Base-by-base conservation (phyloP, 164 flowering plant species). In the Tetracentron sinense region DNA sequence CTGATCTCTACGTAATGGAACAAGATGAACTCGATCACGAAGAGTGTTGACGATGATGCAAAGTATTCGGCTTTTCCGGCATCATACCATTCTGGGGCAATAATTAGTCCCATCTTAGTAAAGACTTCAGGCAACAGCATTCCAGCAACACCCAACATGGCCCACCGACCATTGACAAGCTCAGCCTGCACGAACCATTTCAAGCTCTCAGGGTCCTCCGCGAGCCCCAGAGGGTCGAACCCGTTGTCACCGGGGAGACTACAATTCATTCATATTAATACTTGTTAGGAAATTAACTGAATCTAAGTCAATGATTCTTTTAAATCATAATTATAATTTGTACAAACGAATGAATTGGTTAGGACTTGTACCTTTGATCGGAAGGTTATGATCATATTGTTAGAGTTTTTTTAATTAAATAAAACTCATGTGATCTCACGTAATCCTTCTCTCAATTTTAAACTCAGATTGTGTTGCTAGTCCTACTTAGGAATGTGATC, bases 41-140 rank as follows among this genome's bases (percentile, higher is more conserved):
- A 81, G 2, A 86, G 79, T 54, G 91, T 84, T 1, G 88, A 86
- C 27, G 88, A 84, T 1, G 86, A 60, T 3, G 97, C 98, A 35
- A 94, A 94, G 88, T 94, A 90, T 63, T 89, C 86, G 0, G 75
- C 67, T 65, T 90, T 90, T n/a, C 97, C 98, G 0, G 97, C 98
- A 56, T 94, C 98, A 38, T 85, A 94, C 98, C 98, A 94, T 55
- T 80, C 48, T 0, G 98, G 98, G 19, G 63, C 95, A 48, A 86
- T 80, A 61, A 94, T 74, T 61, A 94, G 76, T 3, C 98, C 98
- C 1, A 83, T 78, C 68, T 75, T 78, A 4, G 96, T 91, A 53
- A 94, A 79, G 21, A 91, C 88, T 61, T 94, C 98, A 0, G 98
- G 97, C 67, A 94, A 64, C 23, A 86, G 76, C 87, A 86, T 86